A percentile compares a stretch with the other conserved stretches of the same genome.
Conservation (phyloP, 2,329 filamentous ascomycete species). For the Colletotrichum sp. region DNA sequence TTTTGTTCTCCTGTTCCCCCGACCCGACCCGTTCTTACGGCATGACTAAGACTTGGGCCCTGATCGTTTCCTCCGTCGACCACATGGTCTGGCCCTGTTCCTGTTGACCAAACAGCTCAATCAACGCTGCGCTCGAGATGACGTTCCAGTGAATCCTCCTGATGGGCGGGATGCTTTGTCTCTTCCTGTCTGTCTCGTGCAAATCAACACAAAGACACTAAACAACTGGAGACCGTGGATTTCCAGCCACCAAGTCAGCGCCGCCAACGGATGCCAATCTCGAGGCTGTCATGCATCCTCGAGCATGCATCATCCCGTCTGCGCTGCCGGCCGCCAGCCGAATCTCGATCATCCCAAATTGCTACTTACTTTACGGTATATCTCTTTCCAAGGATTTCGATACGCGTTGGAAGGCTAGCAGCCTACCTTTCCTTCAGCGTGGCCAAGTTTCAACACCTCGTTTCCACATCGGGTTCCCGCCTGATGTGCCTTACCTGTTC, state of each 20-base stretch:
- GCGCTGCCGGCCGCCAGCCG: background rate
- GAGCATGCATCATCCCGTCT: slow-evolving; percentile 14
- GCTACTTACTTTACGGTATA: background rate
- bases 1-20: background rate
- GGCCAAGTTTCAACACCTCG: background rate
- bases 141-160: background rate
- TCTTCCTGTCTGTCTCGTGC: background rate
- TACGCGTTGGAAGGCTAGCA: background rate
- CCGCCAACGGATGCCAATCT: background rate
- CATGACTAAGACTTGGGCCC: background rate
- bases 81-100: background rate
- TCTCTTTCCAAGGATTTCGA: background rate
- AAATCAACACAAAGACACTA: background rate
- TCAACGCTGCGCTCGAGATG: background rate
- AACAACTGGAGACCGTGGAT: background rate
- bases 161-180: background rate
- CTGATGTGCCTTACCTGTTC: background rate
- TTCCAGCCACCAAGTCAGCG: background rate
- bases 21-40: background rate
- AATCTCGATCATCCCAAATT: background rate
- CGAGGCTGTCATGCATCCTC: background rate
- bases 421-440: background rate
- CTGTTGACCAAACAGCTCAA: background rate
- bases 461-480: background rate
- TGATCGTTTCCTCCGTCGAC: background rate